Evolutionary conservation across 345 rosid genomes (phyloP).

Genomic region (Moricandia moricandioides): DNA sequence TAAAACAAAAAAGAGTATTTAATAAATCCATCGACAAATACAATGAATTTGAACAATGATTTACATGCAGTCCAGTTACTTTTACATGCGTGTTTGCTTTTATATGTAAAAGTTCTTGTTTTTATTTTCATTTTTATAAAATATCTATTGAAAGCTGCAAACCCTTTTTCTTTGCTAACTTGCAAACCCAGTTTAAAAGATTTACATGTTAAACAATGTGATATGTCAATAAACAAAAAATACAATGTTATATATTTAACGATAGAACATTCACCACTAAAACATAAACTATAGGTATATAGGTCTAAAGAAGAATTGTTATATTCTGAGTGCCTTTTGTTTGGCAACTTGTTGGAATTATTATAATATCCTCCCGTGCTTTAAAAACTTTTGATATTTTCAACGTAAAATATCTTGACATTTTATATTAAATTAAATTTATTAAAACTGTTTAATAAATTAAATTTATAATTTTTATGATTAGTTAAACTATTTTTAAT

Average conservation of each 20-base stretch:
- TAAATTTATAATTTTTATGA: too few relatives aligned
- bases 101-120: neutral
- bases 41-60: slow-evolving; percentile 24
- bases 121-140: neutral
- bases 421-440: too few relatives aligned
- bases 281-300: neutral
- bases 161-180: too few relatives aligned
- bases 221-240: neutral
- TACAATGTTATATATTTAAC: neutral
- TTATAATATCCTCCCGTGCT: neutral
- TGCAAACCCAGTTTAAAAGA: neutral
- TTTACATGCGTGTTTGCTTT: neutral
- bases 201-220: neutral
- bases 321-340: neutral
- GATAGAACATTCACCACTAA: neutral
- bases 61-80: neutral
- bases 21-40: slow-evolving; percentile 13
- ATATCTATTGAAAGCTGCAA: neutral
- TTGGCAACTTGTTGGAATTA: neutral
- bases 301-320: neutral
- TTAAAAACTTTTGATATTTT: too few relatives aligned
- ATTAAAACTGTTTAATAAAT: too few relatives aligned
- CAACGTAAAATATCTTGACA: too few relatives aligned
- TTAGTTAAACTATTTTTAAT: too few relatives aligned
- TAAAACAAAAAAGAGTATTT: neutral